These are phyloP conservation scores for Biscutella laevigata DNA, from an alignment of 441 rosid genomes.

Conservation along the genomic window DNA sequence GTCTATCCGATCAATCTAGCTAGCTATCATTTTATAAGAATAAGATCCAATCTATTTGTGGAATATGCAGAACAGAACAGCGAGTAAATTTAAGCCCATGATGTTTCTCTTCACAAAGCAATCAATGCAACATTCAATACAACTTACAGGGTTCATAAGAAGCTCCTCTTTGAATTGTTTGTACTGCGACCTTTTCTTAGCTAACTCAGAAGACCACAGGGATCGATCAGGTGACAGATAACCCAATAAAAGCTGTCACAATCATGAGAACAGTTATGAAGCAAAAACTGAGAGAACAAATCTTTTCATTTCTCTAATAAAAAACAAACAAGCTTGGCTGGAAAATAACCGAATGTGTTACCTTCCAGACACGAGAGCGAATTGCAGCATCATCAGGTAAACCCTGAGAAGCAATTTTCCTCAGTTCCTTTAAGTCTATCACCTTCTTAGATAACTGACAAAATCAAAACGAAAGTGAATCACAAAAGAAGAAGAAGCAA, in stretches of 20 bases:
- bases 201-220: constrained; percentile 70
- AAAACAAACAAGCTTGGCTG: neutral
- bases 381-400: constrained; percentile 72
- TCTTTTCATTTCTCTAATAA: constrained; percentile 3
- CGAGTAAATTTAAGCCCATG: neutral
- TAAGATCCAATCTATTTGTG: neutral
- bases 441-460: constrained; percentile 71
- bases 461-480: neutral
- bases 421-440: constrained; percentile 64
- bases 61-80: neutral
- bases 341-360: neutral
- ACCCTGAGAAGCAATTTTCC: constrained; percentile 74
- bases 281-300: neutral
- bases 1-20: neutral
- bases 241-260: constrained; percentile 73
- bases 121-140: neutral
- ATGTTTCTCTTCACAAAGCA: neutral
- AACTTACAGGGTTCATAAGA: constrained; percentile 79
- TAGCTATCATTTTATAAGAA: neutral
- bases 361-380: constrained; percentile 88
- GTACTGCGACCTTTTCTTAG: constrained; percentile 86
- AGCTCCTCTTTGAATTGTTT: constrained; percentile 72
- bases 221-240: constrained; percentile 74
- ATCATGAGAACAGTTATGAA: constrained; percentile 7
- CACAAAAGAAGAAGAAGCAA: neutral